These are phyloP conservation scores for Lactarius sanguifluus DNA, from an alignment of 768 basidiomycete genomes.

Conservation along the genomic window DNA sequence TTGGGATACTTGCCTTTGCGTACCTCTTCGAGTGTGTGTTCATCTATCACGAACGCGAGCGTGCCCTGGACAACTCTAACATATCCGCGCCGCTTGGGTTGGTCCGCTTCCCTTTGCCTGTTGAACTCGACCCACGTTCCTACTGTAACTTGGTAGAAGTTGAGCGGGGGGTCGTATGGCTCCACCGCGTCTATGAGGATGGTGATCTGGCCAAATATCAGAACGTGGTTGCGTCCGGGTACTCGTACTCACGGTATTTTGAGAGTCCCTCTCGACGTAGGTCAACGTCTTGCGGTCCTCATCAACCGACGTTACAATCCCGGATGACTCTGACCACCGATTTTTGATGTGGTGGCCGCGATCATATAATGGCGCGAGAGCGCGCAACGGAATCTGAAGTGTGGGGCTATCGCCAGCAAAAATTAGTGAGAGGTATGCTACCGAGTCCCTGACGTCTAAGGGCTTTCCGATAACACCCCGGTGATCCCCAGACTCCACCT, in stretches of 20 bases:
- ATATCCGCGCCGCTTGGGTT: no score
- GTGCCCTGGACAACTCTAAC: no score
- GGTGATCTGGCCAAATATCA: not conserved
- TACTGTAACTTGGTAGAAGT: not conserved
- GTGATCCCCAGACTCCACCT: not conserved
- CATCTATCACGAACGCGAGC: no score
- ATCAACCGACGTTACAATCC: not conserved
- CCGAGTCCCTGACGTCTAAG: not conserved
- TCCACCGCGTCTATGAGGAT: not conserved
- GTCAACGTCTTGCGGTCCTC: not conserved
- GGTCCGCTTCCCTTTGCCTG: not conserved
- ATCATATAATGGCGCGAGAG: not conserved
- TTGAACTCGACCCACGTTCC: not conserved
- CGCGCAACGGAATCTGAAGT: not conserved
- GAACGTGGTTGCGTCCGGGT: accelerated
- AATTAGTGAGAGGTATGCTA: not conserved
- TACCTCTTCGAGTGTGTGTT: no score
- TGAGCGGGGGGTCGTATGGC: not conserved
- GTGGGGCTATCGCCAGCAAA: not conserved
- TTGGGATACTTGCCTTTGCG: no score
- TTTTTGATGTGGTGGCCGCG: not conserved
- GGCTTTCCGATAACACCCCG: not conserved
- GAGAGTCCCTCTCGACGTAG: not conserved
- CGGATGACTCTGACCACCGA: not conserved
- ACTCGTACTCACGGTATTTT: not conserved